Base-by-base conservation (phyloP, 2,329 filamentous ascomycete species). In the Sodiomyces alkalinus region DNA sequence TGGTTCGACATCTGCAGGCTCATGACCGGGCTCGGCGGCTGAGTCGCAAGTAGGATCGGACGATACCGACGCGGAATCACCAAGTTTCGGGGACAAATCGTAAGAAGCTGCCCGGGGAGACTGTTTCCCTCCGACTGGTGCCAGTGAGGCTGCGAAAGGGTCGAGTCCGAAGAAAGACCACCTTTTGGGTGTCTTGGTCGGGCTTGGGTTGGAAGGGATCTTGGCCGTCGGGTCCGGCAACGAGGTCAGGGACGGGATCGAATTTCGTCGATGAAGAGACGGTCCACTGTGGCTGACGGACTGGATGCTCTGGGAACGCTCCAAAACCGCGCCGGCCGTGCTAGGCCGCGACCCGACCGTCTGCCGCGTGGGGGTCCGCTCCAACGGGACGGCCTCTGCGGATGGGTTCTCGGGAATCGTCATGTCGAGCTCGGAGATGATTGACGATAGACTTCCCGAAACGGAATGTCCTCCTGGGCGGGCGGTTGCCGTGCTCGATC, bases 391-490 rank as follows among this genome's bases (percentile, higher is more conserved):
- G 7, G 28, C 26, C 6, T 17, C 13, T n/a, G 15, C 27, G n/a
- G 16, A n/a, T 14, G 31, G 31, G 17, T 38, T 32, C 18, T 19
- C 21, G 14, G 27, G 28, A 17, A 30, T 20, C 1, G 20, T 8
- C 49, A 46, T 18, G 62, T 64, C 9, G 64, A 65, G 8, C 63
- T 47, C 21, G 28, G 79, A 81, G 4, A 80, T 60, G 22, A 87
- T 61, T 0, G 81, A 92, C 4, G 80, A 85, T 26, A 90, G 73
- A 49, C 80, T 92, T 32, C 77, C 79, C 16, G 79, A 79, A 19
- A 81, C 64, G 2, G 76, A 81, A 47, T 87, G 81, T 5, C 73
- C 33, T 8, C 36, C 70, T 4, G 66, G 66, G 16, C 73, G 68
- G 12, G 75, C 64, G 1, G 80, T 83, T 30, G 72, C 57, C 3